These are phyloP conservation scores for Ophiostoma montium DNA, from an alignment of 2,329 filamentous ascomycete species.

Conservation along the genomic window DNA sequence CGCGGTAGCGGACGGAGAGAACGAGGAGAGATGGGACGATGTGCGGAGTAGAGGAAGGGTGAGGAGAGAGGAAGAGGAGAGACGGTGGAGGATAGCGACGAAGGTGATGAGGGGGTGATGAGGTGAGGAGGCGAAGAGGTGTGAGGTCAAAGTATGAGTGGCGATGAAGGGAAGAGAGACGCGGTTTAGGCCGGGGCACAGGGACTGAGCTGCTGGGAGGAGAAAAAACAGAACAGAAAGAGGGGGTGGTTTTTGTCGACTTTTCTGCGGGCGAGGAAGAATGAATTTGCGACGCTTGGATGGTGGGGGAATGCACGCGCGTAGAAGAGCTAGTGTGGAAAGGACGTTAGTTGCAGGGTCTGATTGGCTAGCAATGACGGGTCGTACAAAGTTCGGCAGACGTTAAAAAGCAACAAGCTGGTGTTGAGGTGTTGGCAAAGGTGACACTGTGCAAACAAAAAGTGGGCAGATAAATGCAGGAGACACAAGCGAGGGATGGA, in stretches of 20 bases:
- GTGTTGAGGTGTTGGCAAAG: neutral
- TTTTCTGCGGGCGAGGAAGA: constrained; percentile 2
- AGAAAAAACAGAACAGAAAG: neutral
- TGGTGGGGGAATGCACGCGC: constrained; percentile 1
- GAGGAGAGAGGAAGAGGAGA: constrained; percentile 9
- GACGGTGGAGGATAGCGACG: constrained; percentile 11
- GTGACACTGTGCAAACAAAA: neutral
- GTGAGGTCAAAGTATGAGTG: constrained; percentile 11
- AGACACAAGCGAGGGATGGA: neutral
- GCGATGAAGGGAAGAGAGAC: constrained; percentile 7
- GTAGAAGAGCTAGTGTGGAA: neutral
- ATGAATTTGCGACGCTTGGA: constrained; percentile 2
- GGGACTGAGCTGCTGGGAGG: neutral
- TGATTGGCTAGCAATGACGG: neutral
- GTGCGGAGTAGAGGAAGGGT: neutral
- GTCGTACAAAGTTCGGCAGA: neutral
- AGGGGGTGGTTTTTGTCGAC: neutral
- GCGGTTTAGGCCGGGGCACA: neutral
- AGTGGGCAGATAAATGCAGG: neutral
- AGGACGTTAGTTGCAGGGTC: neutral
- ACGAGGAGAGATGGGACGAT: neutral
- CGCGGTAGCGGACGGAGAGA: neutral
- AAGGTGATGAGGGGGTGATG: constrained; percentile 7
- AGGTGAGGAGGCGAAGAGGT: constrained; percentile 7
- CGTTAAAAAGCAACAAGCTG: neutral